These are phyloP conservation scores for Triticum timopheevii DNA, from an alignment of 176 grass and related monocot species.

Conservation along the genomic window DNA sequence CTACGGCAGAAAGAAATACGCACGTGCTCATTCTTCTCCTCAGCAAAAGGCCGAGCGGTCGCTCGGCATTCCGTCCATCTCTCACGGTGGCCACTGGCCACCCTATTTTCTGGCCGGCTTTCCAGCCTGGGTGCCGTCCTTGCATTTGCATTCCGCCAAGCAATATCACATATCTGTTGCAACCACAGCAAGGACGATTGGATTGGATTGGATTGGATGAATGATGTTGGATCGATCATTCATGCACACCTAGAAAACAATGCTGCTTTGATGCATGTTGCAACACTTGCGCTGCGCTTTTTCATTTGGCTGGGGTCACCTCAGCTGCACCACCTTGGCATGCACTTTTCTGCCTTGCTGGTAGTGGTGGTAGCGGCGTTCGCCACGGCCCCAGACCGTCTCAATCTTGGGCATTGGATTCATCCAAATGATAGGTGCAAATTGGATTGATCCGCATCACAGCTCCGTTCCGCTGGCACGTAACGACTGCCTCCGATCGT, in stretches of 20 bases:
- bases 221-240: background rate
- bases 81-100: background rate
- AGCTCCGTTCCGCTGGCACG: background rate
- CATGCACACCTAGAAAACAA: background rate
- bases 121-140: conserved; percentile 27
- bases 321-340: background rate
- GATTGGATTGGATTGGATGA: background rate
- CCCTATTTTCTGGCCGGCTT: background rate
- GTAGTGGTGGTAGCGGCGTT: background rate
- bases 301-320: background rate
- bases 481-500: background rate
- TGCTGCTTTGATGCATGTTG: background rate
- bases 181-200: background rate
- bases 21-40: conserved; percentile 25
- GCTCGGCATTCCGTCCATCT: background rate
- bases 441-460: background rate
- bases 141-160: background rate
- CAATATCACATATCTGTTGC: background rate
- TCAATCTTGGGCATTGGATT: background rate
- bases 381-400: conserved; percentile 15
- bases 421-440: background rate
- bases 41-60: background rate
- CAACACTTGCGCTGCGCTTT: background rate
- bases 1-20: background rate
- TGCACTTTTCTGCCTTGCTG: conserved; percentile 9